phyloP scores from a whole-genome alignment of 2,329 filamentous ascomycete genomes.

The Aspergillus texensis region DNA sequence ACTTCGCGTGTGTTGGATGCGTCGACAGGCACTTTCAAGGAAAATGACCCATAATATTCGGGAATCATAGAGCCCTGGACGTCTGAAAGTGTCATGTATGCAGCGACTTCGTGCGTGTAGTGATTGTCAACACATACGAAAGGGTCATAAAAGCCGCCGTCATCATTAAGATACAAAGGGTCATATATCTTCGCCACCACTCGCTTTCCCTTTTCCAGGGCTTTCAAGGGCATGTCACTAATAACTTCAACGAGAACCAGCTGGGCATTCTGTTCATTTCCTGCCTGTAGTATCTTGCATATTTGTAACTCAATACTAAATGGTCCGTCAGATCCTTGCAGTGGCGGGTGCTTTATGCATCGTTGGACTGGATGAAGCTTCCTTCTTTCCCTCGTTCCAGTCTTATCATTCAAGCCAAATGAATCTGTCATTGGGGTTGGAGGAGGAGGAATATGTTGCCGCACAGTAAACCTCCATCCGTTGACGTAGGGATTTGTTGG shows the following conservation, averaged over 20 bases:
- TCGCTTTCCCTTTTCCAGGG: conserved; percentile 8
- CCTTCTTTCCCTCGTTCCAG: not conserved
- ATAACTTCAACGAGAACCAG: not conserved
- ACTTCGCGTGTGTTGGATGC: conserved; percentile 14
- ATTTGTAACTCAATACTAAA: not conserved
- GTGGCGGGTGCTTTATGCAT: not conserved
- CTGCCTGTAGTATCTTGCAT: not conserved
- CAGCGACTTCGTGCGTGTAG: conserved; percentile 27
- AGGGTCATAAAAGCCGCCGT: conserved; percentile 23
- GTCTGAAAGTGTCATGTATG: conserved; percentile 19
- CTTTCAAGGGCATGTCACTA: not conserved
- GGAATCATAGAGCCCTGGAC: conserved; percentile 25
- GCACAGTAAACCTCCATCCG: not conserved
- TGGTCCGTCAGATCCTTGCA: not conserved
- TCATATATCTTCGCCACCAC: conserved; percentile 29
- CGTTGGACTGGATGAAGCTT: not conserved
- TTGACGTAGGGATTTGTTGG: not conserved
- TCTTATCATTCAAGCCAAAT: not conserved
- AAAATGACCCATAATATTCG: conserved; percentile 28
- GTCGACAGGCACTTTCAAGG: conserved; percentile 21
- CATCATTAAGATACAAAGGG: conserved; percentile 27
- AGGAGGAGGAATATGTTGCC: not conserved
- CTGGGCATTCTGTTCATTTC: not conserved
- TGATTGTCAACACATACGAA: conserved; percentile 26
- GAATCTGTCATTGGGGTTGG: not conserved